Percentiles rank a stretch among this genome's conserved stretches.
phyloP scores from a whole-genome alignment of 768 basidiomycete genomes.

The Pleurotus djamor region DNA sequence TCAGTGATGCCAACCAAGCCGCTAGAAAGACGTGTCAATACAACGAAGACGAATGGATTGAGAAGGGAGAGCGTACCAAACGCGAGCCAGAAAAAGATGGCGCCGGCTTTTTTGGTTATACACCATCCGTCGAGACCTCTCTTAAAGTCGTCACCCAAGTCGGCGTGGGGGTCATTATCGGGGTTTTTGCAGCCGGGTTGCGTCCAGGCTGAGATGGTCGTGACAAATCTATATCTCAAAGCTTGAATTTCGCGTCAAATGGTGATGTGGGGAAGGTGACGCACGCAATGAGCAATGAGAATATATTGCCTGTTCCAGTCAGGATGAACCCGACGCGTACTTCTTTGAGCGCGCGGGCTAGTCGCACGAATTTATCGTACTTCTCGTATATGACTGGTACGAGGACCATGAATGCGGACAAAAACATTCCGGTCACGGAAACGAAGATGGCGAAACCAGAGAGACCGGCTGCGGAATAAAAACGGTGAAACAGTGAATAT shows the following conservation, averaged over 20 bases:
- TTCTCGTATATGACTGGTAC: constrained; percentile 84
- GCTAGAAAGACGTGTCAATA: constrained; percentile 32
- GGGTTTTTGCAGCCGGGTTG: constrained; percentile 87
- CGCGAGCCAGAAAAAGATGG: constrained; percentile 86
- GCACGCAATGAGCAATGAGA: constrained; percentile 76
- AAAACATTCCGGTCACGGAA: constrained; percentile 66
- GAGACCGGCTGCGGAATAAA: constrained; percentile 64
- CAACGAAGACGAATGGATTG: not conserved
- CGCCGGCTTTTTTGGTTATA: constrained; percentile 87
- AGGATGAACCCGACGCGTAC: constrained; percentile 84
- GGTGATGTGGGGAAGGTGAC: constrained; percentile 25
- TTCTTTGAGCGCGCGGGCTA: constrained; percentile 82
- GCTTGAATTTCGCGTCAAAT: no score
- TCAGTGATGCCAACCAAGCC: constrained; percentile 73
- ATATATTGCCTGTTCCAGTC: constrained; percentile 61
- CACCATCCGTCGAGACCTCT: constrained; percentile 80
- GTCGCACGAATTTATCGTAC: constrained; percentile 74
- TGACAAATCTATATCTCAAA: no score
- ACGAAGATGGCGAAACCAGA: constrained; percentile 85
- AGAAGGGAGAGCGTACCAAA: constrained; percentile 48
- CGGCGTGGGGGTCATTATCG: constrained; percentile 76
- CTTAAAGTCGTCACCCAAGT: constrained; percentile 62
- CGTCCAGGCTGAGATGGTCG: constrained; percentile 86
- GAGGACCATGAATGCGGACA: constrained; percentile 70
- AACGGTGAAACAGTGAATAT: constrained; percentile 10